Conservation (phyloP, 1,284 basidiomycete genomes). For the Omphalotus olearius region DNA sequence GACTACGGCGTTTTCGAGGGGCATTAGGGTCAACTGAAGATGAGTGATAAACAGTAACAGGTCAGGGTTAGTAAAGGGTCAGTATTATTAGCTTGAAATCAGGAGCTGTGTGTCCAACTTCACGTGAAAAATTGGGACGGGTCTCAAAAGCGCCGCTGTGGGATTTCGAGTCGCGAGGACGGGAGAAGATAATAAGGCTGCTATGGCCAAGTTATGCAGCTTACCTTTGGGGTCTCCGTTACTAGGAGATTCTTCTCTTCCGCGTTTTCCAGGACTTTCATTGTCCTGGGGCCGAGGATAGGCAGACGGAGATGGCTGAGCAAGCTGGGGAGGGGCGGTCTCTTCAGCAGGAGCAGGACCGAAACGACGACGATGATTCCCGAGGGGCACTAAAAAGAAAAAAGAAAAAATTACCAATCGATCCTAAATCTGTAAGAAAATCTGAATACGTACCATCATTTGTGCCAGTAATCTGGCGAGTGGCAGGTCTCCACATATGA, state of each 20-base stretch:
- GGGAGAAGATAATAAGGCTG: slow-evolving; percentile 23
- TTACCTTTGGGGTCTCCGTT: slow-evolving; percentile 56
- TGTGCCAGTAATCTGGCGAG: slow-evolving; percentile 78
- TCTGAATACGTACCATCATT: slow-evolving; percentile 58
- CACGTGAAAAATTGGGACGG: slow-evolving; percentile 2
- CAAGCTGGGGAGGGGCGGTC: slow-evolving; percentile 70
- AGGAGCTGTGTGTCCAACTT: slow-evolving; percentile 27
- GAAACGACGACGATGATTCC: slow-evolving; percentile 82
- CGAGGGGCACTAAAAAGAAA: slow-evolving; percentile 59
- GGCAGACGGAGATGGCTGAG: slow-evolving; percentile 80
- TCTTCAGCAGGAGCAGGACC: slow-evolving; percentile 80
- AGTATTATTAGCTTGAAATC: slow-evolving; percentile 36
- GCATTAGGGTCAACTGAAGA: slow-evolving; percentile 69
- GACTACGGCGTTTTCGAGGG: slow-evolving; percentile 88
- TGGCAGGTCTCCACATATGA: slow-evolving; percentile 85
- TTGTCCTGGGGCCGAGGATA: slow-evolving; percentile 67
- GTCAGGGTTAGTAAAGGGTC: slow-evolving; percentile 59
- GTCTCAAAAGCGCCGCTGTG: slow-evolving; percentile 19
- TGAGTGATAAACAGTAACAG: slow-evolving; percentile 34
- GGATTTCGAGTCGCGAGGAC: slow-evolving; percentile 15
- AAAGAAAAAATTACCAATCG: slow-evolving; percentile 18
- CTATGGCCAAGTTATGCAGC: slow-evolving; percentile 27
- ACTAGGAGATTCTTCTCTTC: slow-evolving; percentile 54
- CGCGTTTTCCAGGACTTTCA: slow-evolving; percentile 50
- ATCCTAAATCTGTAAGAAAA: background rate